A percentile compares a stretch with the other conserved stretches of the same genome.
phyloP scores from a whole-genome alignment of 805 yeast species.

The Kazachstania bromeliacearum region DNA sequence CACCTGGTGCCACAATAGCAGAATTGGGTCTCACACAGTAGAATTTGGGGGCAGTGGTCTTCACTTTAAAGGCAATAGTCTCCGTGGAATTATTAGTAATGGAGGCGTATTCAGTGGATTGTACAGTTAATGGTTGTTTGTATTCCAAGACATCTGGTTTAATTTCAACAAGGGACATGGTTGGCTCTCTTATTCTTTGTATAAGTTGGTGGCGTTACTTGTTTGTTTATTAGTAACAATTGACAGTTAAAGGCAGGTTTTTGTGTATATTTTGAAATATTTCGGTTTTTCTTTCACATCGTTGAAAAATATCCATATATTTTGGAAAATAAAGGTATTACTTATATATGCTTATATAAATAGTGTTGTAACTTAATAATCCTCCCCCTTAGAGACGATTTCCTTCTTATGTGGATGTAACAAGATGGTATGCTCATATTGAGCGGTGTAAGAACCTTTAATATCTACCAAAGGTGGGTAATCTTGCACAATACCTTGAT shows the following conservation, averaged over 20 bases:
- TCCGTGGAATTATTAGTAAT: slow-evolving; percentile 49
- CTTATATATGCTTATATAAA: background rate
- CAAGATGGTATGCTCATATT: slow-evolving; percentile 87
- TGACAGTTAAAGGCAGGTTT: too few relatives aligned
- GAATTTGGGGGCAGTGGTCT: slow-evolving; percentile 94
- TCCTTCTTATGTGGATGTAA: slow-evolving; percentile 89
- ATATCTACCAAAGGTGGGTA: slow-evolving; percentile 87
- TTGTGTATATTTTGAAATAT: too few relatives aligned
- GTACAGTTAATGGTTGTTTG: slow-evolving; percentile 65
- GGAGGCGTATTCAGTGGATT: slow-evolving; percentile 49
- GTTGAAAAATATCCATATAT: background rate
- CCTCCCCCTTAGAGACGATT: slow-evolving; percentile 91
- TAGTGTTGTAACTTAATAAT: slow-evolving; percentile 40
- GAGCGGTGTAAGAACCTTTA: slow-evolving; percentile 88
- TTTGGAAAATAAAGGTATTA: background rate
- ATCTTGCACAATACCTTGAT: slow-evolving; percentile 80
- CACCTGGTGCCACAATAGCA: slow-evolving; percentile 67
- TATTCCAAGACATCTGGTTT: slow-evolving; percentile 66
- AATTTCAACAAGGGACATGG: slow-evolving; percentile 47
- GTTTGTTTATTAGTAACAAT: too few relatives aligned
- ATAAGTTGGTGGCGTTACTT: too few relatives aligned
- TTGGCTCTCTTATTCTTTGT: too few relatives aligned
- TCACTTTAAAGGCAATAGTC: slow-evolving; percentile 83
- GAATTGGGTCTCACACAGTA: slow-evolving; percentile 97
- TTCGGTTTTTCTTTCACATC: too few relatives aligned